These are phyloP conservation scores for Spencermartinsiella europaea DNA, from an alignment of 805 yeast genomes.

Conservation along the genomic window DNA sequence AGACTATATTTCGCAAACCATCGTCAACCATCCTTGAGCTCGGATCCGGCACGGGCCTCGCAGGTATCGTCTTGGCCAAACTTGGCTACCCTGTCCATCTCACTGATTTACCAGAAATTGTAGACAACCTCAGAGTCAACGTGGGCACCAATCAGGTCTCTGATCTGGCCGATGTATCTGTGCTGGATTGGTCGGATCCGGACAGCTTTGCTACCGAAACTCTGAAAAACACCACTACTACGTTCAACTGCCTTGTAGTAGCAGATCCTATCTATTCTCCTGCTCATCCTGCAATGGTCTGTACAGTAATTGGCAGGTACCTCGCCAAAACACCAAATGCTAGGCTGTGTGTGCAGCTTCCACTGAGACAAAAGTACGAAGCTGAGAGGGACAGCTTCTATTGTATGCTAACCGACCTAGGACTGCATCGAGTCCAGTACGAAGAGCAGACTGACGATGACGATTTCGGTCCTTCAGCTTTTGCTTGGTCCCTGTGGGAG, in stretches of 20 bases:
- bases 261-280: slow-evolving; percentile 89
- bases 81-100: slow-evolving; percentile 48
- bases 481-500: slow-evolving; percentile 25
- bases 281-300: slow-evolving; percentile 72
- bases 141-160: slow-evolving; percentile 42
- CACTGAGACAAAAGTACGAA: slow-evolving; percentile 63
- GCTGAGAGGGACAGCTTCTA: slow-evolving; percentile 59
- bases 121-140: slow-evolving; percentile 61
- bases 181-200: slow-evolving; percentile 77
- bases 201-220: slow-evolving; percentile 11
- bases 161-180: slow-evolving; percentile 35
- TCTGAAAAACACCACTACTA: slow-evolving; percentile 18
- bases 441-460: slow-evolving; percentile 64
- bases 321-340: slow-evolving; percentile 34
- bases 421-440: slow-evolving; percentile 33
- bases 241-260: slow-evolving; percentile 57
- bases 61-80: slow-evolving; percentile 63
- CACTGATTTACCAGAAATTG: slow-evolving; percentile 78
- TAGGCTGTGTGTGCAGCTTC: slow-evolving; percentile 65
- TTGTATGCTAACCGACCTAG: slow-evolving; percentile 39
- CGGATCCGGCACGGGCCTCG: slow-evolving; percentile 95
- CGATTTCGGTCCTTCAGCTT: slow-evolving; percentile 73
- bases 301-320: slow-evolving; percentile 50
- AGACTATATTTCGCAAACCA: slow-evolving; percentile 17
- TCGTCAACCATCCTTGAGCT: slow-evolving; percentile 47